phyloP scores from a whole-genome alignment of 176 grass and related monocot species.

The Lolium perenne region DNA sequence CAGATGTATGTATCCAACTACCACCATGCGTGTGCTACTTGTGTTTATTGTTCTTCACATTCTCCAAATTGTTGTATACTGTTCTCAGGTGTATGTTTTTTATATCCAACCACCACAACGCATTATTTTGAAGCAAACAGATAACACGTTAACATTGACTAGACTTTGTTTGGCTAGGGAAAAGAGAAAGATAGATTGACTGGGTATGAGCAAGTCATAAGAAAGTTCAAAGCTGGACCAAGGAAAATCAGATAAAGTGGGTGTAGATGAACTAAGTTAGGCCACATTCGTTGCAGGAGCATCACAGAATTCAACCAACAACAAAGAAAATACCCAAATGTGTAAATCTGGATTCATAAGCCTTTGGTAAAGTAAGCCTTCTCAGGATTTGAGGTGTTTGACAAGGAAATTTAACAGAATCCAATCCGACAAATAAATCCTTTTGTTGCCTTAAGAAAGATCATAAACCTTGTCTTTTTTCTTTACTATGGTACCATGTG shows the following conservation, averaged over 20 bases:
- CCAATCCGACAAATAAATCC: background rate
- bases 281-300: background rate
- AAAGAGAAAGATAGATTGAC: background rate
- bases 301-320: background rate
- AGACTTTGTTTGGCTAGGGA: background rate
- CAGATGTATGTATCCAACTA: conserved; percentile 8
- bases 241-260: background rate
- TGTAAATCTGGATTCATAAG: background rate
- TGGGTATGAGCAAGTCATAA: conserved; percentile 4
- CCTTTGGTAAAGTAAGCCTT: background rate
- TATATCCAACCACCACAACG: background rate
- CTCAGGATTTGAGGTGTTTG: background rate
- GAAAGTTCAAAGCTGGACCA: conserved; percentile 6
- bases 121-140: background rate
- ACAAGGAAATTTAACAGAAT: background rate
- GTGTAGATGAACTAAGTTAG: background rate
- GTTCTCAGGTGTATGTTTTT: background rate
- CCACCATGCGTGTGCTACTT: background rate
- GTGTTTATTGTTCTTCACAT: background rate
- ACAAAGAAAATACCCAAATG: background rate
- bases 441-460: background rate
- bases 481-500: background rate
- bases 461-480: background rate
- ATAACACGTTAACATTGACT: background rate
- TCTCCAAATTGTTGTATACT: background rate